Percentiles rank a stretch among this genome's conserved stretches.
Evolutionary conservation across 1,284 basidiomycete species (phyloP).

Genomic region (Cryptococcus sp.): DNA sequence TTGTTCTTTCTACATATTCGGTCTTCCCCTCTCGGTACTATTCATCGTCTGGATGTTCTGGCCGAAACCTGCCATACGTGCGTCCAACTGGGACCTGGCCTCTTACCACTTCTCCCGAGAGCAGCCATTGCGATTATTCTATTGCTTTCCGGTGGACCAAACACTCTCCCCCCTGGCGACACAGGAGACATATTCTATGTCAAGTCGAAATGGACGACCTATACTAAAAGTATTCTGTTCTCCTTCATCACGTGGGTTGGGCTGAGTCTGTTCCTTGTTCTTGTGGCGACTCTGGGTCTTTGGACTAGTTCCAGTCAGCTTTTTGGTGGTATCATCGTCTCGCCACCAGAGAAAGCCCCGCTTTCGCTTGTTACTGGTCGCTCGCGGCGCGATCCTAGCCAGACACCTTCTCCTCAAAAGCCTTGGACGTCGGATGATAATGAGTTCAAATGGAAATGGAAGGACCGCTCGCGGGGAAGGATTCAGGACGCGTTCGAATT

Average conservation of each 20-base stretch:
- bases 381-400: slow-evolving; percentile 25
- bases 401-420: slow-evolving; percentile 35
- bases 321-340: neutral
- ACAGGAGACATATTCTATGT: slow-evolving; percentile 21
- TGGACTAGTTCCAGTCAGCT: neutral
- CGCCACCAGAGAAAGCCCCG: neutral
- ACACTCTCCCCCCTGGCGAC: slow-evolving; percentile 52
- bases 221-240: slow-evolving; percentile 66
- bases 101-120: slow-evolving; percentile 70
- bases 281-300: neutral
- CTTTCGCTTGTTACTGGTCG: neutral
- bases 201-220: slow-evolving; percentile 60
- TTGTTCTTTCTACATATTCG: slow-evolving; percentile 75
- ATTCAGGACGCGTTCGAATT: slow-evolving; percentile 74
- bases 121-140: slow-evolving; percentile 66
- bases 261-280: slow-evolving; percentile 21
- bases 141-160: slow-evolving; percentile 56
- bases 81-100: slow-evolving; percentile 71
- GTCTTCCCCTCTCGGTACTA: slow-evolving; percentile 56
- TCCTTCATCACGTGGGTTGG: slow-evolving; percentile 69
- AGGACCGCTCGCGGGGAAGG: slow-evolving; percentile 62
- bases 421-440: slow-evolving; percentile 41
- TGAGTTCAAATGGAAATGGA: slow-evolving; percentile 64
- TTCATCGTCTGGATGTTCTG: slow-evolving; percentile 28
- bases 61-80: slow-evolving; percentile 74